Evolutionary conservation across 2,329 filamentous ascomycete species (phyloP).

Genomic region (Diaporthe amygdali): DNA sequence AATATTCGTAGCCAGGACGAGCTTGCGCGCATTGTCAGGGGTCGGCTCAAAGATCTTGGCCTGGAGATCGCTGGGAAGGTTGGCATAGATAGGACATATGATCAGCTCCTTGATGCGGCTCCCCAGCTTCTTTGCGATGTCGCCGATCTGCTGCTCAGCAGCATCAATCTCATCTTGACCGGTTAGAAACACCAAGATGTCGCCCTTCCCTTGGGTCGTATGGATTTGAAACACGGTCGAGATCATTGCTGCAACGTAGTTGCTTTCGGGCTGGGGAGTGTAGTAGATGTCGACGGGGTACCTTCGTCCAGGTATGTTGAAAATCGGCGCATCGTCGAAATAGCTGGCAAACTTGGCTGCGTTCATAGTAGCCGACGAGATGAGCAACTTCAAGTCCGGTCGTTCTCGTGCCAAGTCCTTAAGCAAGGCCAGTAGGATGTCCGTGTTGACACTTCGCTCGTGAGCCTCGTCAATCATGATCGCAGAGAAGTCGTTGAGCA

Average conservation of each 20-base stretch:
- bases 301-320: conserved; percentile 88
- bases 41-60: conserved; percentile 95
- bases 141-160: conserved; percentile 81
- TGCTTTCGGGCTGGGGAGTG: conserved; percentile 87
- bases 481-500: conserved; percentile 80
- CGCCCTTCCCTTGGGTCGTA: conserved; percentile 80
- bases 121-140: conserved; percentile 87
- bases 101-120: conserved; percentile 85
- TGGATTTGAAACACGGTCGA: conserved; percentile 97
- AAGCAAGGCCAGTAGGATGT: conserved; percentile 85
- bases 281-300: conserved; percentile 94
- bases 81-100: conserved; percentile 93
- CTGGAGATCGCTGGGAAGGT: conserved; percentile 88
- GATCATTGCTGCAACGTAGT: conserved; percentile 89
- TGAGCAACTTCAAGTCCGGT: conserved; percentile 86
- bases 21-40: conserved; percentile 82
- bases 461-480: conserved; percentile 98
- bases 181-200: conserved; percentile 93
- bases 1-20: conserved; percentile 95
- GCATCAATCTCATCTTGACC: conserved; percentile 96
- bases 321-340: conserved; percentile 91
- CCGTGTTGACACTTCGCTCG: conserved; percentile 89
- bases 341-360: conserved; percentile 90
- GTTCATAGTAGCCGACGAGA: conserved; percentile 94
- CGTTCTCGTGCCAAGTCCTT: conserved; percentile 87